Conservation (phyloP, 805 yeast genomes). For the Saccharomyces jurei region DNA sequence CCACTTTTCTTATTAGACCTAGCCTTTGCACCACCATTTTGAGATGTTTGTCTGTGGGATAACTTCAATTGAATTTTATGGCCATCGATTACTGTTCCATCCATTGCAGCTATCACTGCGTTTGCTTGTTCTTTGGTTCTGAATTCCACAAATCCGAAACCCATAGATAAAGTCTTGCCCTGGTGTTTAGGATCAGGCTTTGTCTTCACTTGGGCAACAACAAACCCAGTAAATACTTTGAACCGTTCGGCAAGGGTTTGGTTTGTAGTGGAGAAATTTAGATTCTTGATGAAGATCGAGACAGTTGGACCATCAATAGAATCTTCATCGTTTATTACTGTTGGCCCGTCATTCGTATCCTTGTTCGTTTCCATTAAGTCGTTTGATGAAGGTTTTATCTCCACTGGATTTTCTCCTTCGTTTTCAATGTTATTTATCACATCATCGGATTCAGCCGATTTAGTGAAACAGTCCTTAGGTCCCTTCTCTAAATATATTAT, state of each 20-base stretch:
- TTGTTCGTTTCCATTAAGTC: slow-evolving; percentile 36
- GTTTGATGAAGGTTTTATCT: slow-evolving; percentile 20
- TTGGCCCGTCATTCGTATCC: slow-evolving; percentile 35
- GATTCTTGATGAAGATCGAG: slow-evolving; percentile 84
- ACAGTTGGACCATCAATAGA: slow-evolving; percentile 63
- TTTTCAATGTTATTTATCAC: slow-evolving; percentile 21
- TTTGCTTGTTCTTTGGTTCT: slow-evolving; percentile 69
- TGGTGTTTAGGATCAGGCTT: slow-evolving; percentile 77
- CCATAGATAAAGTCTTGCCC: slow-evolving; percentile 78
- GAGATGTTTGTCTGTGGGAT: slow-evolving; percentile 62
- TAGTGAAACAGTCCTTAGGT: slow-evolving; percentile 69
- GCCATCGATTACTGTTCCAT: slow-evolving; percentile 76
- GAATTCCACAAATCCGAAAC: slow-evolving; percentile 94
- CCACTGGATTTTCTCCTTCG: slow-evolving; percentile 30
- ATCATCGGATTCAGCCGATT: slow-evolving; percentile 41
- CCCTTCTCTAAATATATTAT: slow-evolving; percentile 91
- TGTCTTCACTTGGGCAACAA: slow-evolving; percentile 72
- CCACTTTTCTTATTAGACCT: slow-evolving; percentile 38
- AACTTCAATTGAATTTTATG: slow-evolving; percentile 84
- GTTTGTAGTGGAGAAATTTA: slow-evolving; percentile 73
- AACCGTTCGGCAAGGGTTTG: slow-evolving; percentile 51
- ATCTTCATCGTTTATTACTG: slow-evolving; percentile 30
- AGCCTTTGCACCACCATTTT: slow-evolving; percentile 18
- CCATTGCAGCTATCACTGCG: slow-evolving; percentile 62
- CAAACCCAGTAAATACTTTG: slow-evolving; percentile 68